Conservation (phyloP, 345 rosid genomes). For the Kernera saxatilis region DNA sequence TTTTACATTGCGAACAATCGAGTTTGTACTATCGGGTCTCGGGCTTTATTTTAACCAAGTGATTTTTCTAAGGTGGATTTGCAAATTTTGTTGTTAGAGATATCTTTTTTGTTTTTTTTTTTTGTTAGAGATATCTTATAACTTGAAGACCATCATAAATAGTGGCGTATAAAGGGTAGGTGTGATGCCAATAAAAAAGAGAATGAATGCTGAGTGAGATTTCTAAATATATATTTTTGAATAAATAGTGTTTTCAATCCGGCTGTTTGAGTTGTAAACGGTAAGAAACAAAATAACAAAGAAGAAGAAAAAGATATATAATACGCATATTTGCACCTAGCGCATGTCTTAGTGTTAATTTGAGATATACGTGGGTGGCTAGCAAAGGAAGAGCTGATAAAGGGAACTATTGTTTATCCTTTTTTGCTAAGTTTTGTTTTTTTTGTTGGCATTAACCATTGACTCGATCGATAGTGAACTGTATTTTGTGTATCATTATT, state of each 20-base stretch:
- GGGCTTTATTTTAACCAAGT: not conserved
- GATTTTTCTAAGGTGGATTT: not conserved
- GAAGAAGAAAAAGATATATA: not conserved
- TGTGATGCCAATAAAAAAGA: not conserved
- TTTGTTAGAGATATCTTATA: not conserved
- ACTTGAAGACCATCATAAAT: not conserved
- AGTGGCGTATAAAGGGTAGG: not conserved
- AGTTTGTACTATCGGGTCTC: no score
- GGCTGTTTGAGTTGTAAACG: not conserved
- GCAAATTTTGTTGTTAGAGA: not conserved
- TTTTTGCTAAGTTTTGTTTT: not conserved
- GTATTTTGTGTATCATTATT: constrained; percentile 11
- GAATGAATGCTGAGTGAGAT: not conserved
- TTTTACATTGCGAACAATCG: no score
- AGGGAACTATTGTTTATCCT: constrained; percentile 1
- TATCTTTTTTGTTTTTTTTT: not conserved
- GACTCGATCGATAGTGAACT: constrained; percentile 19
- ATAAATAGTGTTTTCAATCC: not conserved
- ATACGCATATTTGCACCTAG: not conserved
- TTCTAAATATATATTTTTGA: not conserved
- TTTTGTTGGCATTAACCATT: constrained; percentile 10
- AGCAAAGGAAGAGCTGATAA: constrained; percentile 1
- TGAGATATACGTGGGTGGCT: constrained; percentile 13
- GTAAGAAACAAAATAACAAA: not conserved
- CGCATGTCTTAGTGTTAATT: not conserved